Base-by-base conservation (phyloP, 768 basidiomycete genomes). In the Termitomyces sp. region DNA sequence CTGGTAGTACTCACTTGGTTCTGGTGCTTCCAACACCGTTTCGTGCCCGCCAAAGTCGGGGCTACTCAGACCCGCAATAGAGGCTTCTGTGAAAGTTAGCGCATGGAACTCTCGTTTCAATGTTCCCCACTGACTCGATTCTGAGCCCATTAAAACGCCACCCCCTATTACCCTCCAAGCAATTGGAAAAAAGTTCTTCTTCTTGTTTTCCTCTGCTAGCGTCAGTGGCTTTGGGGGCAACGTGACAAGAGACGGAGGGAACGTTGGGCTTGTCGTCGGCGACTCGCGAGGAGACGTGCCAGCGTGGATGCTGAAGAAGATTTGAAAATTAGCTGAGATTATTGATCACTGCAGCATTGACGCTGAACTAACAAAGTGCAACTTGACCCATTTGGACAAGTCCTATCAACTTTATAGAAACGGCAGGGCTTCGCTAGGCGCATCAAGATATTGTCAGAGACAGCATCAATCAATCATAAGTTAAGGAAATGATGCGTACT, bases 121-220 rank as follows among this genome's bases (percentile, higher is more conserved):
- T 23, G 20, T 8, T 52, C 50, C 46, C 26, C 32, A 51, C 58
- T 35, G 33, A 64, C 61, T 63, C 43, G 65, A 44, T 61, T 63
- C 82, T 35, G 59, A 55, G 60, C 79, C 80, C 77, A 90, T 79
- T 70, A 82, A 77, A n/a, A 90, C 89, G 3, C 89, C 89, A 14
- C 89, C 89, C 0, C 89, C 87, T 53, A 91, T 87, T 13, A 91
- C 88, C 46, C 89, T 79, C 89, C 89, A 91, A 4, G 81, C 78
- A 49, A 91, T 77, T 30, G 88, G 87, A 63, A 82, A 86, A 68
- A 75, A 87, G 59, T 79, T 79, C 61, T 72, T 83, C 65, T 75
- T 70, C 44, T 66, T 70, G 61, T 68, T 73, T 35, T 76, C 75
- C 46, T 78, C 77, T 36, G 71, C 68, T 10, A 55, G 28, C 6